Evolutionary conservation across 768 basidiomycete genomes (phyloP).

Genomic region (Collybiopsis luxurians): DNA sequence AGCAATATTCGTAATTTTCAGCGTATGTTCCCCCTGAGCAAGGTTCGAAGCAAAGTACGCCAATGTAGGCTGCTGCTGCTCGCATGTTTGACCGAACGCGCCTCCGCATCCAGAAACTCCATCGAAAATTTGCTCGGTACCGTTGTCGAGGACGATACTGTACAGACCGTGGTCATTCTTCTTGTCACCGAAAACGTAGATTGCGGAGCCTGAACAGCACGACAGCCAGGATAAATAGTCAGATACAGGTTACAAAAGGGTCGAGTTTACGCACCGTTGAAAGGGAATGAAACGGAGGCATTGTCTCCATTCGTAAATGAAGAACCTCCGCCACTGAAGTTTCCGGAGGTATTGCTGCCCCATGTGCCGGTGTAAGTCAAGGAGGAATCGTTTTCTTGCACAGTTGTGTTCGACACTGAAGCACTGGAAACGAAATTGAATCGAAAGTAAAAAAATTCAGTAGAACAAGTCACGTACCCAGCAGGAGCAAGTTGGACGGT

Average conservation of each 20-base stretch:
- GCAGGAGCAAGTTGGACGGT: slow-evolving; percentile 43
- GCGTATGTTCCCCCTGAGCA: slow-evolving; percentile 31
- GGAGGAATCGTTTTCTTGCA: slow-evolving; percentile 36
- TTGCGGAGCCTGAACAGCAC: slow-evolving; percentile 32
- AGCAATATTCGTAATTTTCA: slow-evolving; percentile 38
- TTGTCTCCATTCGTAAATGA: slow-evolving; percentile 40
- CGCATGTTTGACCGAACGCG: slow-evolving; percentile 41
- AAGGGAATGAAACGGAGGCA: slow-evolving; percentile 37
- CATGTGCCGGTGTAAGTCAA: slow-evolving; percentile 40
- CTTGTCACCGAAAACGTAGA: slow-evolving; percentile 48
- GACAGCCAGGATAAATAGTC: neutral
- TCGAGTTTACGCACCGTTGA: slow-evolving; percentile 29
- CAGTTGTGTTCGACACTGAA: slow-evolving; percentile 36
- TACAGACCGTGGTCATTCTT: slow-evolving; percentile 48
- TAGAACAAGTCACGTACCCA: slow-evolving; percentile 28
- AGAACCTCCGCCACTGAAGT: slow-evolving; percentile 43
- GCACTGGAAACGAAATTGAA: slow-evolving; percentile 26
- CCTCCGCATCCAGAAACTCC: slow-evolving; percentile 48
- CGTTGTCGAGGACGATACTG: slow-evolving; percentile 35
- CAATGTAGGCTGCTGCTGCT: slow-evolving; percentile 41
- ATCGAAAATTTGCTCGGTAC: slow-evolving; percentile 28
- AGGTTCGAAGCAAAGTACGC: slow-evolving; percentile 43
- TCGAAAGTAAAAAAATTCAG: neutral
- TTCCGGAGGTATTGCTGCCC: slow-evolving; percentile 39
- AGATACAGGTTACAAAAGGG: neutral